These are phyloP conservation scores for Dryas octopetala DNA, from an alignment of 306 rosid species.

Conservation along the genomic window DNA sequence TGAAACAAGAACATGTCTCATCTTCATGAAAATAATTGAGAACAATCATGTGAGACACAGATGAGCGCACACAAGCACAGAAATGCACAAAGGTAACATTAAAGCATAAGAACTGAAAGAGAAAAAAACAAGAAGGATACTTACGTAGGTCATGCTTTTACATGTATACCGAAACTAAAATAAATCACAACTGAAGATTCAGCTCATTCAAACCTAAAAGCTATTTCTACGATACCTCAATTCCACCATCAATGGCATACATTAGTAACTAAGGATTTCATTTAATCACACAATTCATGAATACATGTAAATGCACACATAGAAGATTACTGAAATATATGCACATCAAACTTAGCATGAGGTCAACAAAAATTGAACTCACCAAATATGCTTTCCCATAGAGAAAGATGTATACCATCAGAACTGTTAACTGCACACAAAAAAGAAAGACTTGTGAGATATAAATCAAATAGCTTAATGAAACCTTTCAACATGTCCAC, in stretches of 20 bases:
- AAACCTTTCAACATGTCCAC: neutral
- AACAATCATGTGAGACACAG: neutral
- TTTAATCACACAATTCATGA: neutral
- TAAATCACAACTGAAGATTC: neutral
- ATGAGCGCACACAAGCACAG: neutral
- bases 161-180: neutral
- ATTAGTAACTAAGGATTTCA: neutral
- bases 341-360: neutral
- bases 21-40: neutral
- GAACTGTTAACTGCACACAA: slow-evolving; percentile 83
- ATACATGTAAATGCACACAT: neutral
- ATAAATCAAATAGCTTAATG: slow-evolving; percentile 12
- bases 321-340: neutral
- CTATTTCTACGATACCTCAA: neutral
- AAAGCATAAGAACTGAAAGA: neutral
- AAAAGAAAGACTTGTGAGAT: slow-evolving; percentile 23
- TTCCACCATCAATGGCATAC: neutral
- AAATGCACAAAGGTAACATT: neutral
- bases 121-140: neutral
- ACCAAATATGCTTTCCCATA: slow-evolving; percentile 87
- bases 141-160: neutral
- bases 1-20: slow-evolving; percentile 28
- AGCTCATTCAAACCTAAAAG: neutral
- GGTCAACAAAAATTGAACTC: slow-evolving; percentile 32
- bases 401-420: slow-evolving; percentile 77